Conservation (phyloP, 306 rosid species). For the Quercus bicolor region DNA sequence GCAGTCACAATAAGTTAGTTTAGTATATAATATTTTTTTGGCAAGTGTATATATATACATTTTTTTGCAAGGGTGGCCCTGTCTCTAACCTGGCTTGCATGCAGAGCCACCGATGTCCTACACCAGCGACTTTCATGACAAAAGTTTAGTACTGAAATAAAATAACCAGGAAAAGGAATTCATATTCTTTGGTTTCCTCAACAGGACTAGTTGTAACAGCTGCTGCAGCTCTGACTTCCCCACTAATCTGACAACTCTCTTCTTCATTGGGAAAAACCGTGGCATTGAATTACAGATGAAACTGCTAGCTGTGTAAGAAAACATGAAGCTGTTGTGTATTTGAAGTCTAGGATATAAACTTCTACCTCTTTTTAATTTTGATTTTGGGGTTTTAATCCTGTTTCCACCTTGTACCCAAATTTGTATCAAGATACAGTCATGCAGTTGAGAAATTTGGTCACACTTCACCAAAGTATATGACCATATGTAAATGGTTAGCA, state of each 20-base stretch:
- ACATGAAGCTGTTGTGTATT: neutral
- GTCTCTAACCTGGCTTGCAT: too few species aligned
- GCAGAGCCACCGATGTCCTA: neutral
- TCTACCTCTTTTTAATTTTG: neutral
- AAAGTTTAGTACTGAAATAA: neutral
- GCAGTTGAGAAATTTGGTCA: neutral
- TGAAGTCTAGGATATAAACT: neutral
- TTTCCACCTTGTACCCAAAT: neutral
- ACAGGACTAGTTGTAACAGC: constrained; percentile 44
- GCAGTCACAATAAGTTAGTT: too few species aligned
- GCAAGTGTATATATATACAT: too few species aligned
- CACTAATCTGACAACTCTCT: constrained; percentile 38
- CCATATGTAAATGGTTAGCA: neutral
- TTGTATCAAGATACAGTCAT: neutral
- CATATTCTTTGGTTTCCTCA: constrained; percentile 68
- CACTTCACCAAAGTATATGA: neutral
- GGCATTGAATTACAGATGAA: constrained; percentile 48
- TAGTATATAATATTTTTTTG: too few species aligned
- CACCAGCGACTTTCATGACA: neutral
- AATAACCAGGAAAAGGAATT: constrained; percentile 1
- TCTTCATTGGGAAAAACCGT: constrained; percentile 24
- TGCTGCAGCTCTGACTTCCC: constrained; percentile 48
- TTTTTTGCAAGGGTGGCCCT: too few species aligned
- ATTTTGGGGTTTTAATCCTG: neutral
- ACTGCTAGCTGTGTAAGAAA: constrained; percentile 48